A percentile compares a stretch with the other conserved stretches of the same genome.
Evolutionary conservation across 345 rosid species (phyloP).

Genomic region (Syzygium aromaticum): DNA sequence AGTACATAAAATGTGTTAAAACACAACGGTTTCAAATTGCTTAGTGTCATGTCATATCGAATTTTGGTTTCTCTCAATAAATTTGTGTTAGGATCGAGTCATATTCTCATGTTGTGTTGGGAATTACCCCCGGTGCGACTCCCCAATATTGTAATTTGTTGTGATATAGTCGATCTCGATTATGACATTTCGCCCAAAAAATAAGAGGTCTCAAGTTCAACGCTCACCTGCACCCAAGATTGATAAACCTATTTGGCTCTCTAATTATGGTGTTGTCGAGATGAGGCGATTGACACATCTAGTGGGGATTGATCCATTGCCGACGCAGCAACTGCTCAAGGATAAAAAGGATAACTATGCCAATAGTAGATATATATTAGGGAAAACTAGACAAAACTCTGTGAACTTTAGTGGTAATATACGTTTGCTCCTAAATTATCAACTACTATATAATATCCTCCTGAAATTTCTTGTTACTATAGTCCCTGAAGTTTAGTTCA

Average conservation of each 20-base stretch:
- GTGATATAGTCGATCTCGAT: neutral
- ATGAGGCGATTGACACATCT: neutral
- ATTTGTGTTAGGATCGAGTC: neutral
- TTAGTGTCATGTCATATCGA: neutral
- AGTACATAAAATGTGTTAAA: neutral
- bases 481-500: too few species aligned
- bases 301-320: neutral
- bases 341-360: neutral
- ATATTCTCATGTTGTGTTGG: neutral
- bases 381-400: neutral
- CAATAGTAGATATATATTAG: neutral
- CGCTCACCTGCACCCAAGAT: neutral
- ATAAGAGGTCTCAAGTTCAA: neutral
- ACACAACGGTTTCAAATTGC: neutral
- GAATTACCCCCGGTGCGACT: neutral
- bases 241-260: neutral
- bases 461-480: neutral
- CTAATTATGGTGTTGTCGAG: neutral
- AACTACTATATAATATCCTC: neutral
- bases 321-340: neutral
- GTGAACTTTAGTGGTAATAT: neutral
- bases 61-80: neutral
- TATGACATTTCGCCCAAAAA: neutral
- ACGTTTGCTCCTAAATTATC: neutral
- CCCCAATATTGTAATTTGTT: fast-evolving